phyloP scores from a whole-genome alignment of 2,329 filamentous ascomycete genomes.

The Coniochaeta sp. region DNA sequence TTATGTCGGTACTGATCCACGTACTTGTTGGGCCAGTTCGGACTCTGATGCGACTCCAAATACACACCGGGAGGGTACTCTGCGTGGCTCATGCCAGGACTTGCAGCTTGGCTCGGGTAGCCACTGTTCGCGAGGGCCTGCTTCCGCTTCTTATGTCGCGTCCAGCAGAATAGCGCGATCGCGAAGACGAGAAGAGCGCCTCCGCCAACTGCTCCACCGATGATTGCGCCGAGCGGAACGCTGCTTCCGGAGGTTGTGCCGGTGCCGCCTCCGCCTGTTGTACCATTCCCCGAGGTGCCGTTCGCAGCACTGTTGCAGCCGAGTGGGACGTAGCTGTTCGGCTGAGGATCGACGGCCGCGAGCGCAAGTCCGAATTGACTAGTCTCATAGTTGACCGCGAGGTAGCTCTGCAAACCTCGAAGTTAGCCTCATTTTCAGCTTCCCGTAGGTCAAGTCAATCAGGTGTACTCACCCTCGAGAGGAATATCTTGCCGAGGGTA shows the following conservation, averaged over 20 bases:
- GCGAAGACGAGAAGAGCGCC: background rate
- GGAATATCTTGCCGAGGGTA: slow-evolving; percentile 6
- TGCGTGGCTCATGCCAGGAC: background rate
- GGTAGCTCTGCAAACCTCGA: slow-evolving; percentile 2
- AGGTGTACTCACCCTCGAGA: slow-evolving; percentile 3
- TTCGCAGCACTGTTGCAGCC: background rate
- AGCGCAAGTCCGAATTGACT: slow-evolving; percentile 3
- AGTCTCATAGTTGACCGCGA: slow-evolving; percentile 4
- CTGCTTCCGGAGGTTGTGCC: background rate
- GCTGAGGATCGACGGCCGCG: slow-evolving; percentile 1
- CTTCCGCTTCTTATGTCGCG: background rate
- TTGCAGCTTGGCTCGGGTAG: background rate
- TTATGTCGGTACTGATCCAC: background rate
- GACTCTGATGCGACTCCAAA: background rate
- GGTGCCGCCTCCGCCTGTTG: background rate
- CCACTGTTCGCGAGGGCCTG: background rate
- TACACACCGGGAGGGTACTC: background rate
- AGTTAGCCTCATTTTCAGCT: background rate
- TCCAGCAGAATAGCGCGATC: background rate
- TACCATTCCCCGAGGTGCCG: background rate
- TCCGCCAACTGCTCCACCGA: background rate
- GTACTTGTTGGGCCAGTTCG: background rate
- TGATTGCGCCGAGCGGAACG: background rate
- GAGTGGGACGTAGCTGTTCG: slow-evolving; percentile 1
- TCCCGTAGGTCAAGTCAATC: background rate